Percentiles rank a stretch among this genome's conserved stretches.
Evolutionary conservation across 495 filamentous ascomycete genomes (phyloP).

Genomic region (Xylaria nigripes): DNA sequence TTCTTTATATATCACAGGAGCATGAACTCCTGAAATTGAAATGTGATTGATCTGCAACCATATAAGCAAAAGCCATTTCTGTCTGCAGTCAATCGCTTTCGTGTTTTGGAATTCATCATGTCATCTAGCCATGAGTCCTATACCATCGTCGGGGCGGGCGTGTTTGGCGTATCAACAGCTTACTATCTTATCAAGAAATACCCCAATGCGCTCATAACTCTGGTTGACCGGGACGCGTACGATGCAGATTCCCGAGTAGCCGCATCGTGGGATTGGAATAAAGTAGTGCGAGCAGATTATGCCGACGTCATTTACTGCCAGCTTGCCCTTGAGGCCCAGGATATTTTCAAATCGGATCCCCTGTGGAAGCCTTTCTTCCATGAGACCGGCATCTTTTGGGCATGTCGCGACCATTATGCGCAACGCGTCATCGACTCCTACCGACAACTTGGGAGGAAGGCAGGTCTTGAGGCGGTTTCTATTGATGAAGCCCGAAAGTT

Average conservation of each 20-base stretch:
- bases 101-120: background rate
- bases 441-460: constrained; percentile 36
- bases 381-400: constrained; percentile 46
- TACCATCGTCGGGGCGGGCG: constrained; percentile 56
- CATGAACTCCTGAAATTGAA: background rate
- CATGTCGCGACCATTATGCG: constrained; percentile 35
- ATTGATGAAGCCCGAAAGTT: constrained; percentile 38
- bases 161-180: constrained; percentile 59
- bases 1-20: background rate
- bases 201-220: constrained; percentile 42
- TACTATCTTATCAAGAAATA: constrained; percentile 46
- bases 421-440: constrained; percentile 41
- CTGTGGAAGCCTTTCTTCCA: constrained; percentile 49
- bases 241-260: constrained; percentile 34
- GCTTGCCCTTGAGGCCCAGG: constrained; percentile 51
- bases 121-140: constrained; percentile 31
- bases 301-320: constrained; percentile 47
- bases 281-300: constrained; percentile 61
- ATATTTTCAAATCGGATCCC: constrained; percentile 46
- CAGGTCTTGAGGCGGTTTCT: constrained; percentile 31
- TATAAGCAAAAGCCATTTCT: background rate
- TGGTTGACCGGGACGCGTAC: constrained; percentile 50
- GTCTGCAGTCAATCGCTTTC: background rate
- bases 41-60: background rate
- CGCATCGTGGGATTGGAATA: constrained; percentile 62